Evolutionary conservation across 345 rosid species (phyloP).

Genomic region (Adansonia digitata): DNA sequence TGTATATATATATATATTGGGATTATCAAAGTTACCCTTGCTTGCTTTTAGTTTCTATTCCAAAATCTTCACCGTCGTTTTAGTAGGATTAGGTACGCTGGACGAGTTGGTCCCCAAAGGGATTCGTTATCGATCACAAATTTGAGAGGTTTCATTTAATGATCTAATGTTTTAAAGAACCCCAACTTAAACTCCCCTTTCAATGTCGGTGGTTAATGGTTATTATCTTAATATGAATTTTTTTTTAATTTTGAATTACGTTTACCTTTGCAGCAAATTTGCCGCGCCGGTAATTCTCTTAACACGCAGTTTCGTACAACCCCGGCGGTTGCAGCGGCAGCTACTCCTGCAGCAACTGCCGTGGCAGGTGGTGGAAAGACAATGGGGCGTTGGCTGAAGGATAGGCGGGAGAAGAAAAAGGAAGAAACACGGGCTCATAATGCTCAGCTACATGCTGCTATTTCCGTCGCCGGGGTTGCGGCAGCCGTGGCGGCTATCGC

Average conservation of each 20-base stretch:
- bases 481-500: constrained; percentile 89
- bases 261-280: constrained; percentile 45
- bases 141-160: background rate
- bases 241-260: too few relatives aligned
- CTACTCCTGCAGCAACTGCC: constrained; percentile 16
- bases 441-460: constrained; percentile 79
- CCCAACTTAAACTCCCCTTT: too few relatives aligned
- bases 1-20: too few relatives aligned
- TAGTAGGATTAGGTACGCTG: background rate
- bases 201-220: background rate
- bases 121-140: background rate
- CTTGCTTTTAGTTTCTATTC: background rate
- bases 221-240: background rate
- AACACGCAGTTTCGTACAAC: constrained; percentile 31
- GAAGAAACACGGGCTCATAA: constrained; percentile 76
- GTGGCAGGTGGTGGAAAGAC: constrained; percentile 55
- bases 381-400: constrained; percentile 82
- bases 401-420: constrained; percentile 75
- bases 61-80: background rate
- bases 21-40: background rate
- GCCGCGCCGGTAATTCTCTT: constrained; percentile 38
- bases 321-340: background rate
- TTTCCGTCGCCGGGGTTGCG: constrained; percentile 79
- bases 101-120: background rate
- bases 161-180: too few relatives aligned